Evolutionary conservation across 2,329 filamentous ascomycete genomes (phyloP), one percentile per base, ranked within the genome.

Genomic region (Grosmannia clavigera): DNA sequence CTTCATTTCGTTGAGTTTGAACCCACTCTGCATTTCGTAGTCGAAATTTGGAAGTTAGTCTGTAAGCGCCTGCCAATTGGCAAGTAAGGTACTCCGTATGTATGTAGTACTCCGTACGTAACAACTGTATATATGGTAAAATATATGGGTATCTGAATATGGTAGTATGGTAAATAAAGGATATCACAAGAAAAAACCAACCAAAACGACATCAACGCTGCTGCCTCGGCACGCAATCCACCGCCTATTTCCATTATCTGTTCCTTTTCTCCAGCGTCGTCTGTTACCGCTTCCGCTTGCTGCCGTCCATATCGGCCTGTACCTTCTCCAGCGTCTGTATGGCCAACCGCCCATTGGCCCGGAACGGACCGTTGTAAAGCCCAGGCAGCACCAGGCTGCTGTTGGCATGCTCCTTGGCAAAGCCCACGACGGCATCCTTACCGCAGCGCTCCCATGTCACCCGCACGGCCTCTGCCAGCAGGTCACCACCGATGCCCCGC

Each of bases 371-470:
- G 68, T 87, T 86, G 67, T 88, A 88, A 33, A 83, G 71, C 61
- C 75, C 74, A 16, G 85, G 84, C 58, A 90, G 71, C 3, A 90
- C 70, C 70, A 81, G 79, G 61, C 73, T 73, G 64, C 84, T 83
- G 79, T 92, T 90, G 53, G 88, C 90, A 75, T 95, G 90, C 64
- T 88, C 83, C 58, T 78, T 75, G 7, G 87, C 88, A 70, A 95
- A 95, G 2, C 85, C 82, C 58, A 92, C 76, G 61, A 83, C 78
- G 2, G 81, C 82, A 40, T 83, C 84, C 61, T 81, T 81, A 51
- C 88, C 88, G 61, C 86, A 86, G 67, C 80, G 81, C 71, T 85
- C 83, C 66, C 81, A 81, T 62, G 87, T 86, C 59, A 86, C 70
- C 60, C 78, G 78, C 2, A 92, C 84, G 1, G 87, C 89, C 66